These are phyloP conservation scores for Komagataella phaffii DNA, from an alignment of 805 yeast species.

Conservation along the genomic window DNA sequence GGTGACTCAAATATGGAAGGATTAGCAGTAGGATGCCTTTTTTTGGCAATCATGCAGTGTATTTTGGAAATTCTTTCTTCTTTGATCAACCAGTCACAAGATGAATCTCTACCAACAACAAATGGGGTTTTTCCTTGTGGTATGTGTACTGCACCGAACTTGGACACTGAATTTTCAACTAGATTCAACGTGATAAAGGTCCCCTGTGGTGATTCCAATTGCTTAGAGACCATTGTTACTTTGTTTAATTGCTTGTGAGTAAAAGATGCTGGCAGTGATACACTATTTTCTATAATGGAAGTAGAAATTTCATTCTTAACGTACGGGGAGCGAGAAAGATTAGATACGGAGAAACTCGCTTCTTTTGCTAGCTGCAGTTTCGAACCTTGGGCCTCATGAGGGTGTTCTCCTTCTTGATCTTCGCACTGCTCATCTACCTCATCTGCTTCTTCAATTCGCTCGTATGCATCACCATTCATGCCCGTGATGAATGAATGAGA, in stretches of 20 bases:
- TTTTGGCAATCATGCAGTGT: constrained; percentile 60
- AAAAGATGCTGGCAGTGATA: neutral
- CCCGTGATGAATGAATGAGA: constrained; percentile 2
- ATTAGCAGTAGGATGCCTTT: constrained; percentile 44
- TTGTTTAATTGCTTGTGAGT: constrained; percentile 34
- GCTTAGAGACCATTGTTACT: constrained; percentile 55
- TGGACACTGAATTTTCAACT: constrained; percentile 27
- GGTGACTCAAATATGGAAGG: constrained; percentile 52
- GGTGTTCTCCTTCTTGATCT: neutral
- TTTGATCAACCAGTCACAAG: constrained; percentile 43
- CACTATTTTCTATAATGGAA: neutral
- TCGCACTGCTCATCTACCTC: neutral
- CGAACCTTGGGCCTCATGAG: neutral
- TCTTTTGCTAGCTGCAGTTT: neutral
- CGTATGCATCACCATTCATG: neutral
- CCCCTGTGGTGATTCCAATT: constrained; percentile 34
- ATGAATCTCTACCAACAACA: constrained; percentile 61
- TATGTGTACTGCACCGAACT: constrained; percentile 34
- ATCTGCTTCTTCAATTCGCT: constrained; percentile 2
- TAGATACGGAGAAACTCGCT: neutral
- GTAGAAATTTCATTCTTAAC: neutral
- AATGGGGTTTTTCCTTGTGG: constrained; percentile 56
- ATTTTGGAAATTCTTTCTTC: constrained; percentile 75
- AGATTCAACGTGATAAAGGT: constrained; percentile 53
- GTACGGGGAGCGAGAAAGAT: neutral